A percentile compares a stretch with the other conserved stretches of the same genome.
phyloP scores from a whole-genome alignment of 2,329 filamentous ascomycete species.

The Albifimbria verrucaria region DNA sequence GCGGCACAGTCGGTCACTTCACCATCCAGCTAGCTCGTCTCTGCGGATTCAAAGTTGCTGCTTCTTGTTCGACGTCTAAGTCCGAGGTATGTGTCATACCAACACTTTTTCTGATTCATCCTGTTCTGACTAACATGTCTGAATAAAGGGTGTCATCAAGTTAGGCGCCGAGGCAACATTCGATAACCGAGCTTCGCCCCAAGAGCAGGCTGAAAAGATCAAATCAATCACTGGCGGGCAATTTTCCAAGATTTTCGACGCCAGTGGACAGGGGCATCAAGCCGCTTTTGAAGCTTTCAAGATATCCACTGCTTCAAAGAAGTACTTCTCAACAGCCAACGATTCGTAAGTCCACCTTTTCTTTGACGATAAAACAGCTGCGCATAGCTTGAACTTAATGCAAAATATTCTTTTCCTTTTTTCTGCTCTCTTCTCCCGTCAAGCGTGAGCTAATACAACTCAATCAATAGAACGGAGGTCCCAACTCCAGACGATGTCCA shows the following conservation, averaged over 20 bases:
- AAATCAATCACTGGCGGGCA: slow-evolving; percentile 26
- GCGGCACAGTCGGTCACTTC: slow-evolving; percentile 31
- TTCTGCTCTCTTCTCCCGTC: not conserved
- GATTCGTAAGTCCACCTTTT: slow-evolving; percentile 23
- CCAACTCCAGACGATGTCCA: slow-evolving; percentile 16
- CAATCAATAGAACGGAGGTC: slow-evolving; percentile 17
- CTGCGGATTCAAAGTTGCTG: slow-evolving; percentile 33
- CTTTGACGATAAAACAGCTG: too few species aligned
- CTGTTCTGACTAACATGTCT: not conserved
- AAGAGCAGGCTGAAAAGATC: slow-evolving; percentile 28
- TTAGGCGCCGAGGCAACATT: slow-evolving; percentile 29
- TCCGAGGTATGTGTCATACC: slow-evolving; percentile 13
- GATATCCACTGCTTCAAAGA: slow-evolving; percentile 17
- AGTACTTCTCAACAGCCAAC: slow-evolving; percentile 30
- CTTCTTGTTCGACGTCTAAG: slow-evolving; percentile 30
- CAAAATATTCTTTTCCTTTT: too few species aligned
- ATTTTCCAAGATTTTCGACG: slow-evolving; percentile 30
- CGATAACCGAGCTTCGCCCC: slow-evolving; percentile 22
- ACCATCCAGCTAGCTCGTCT: slow-evolving; percentile 29
- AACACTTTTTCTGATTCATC: not conserved
- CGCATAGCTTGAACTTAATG: too few species aligned
- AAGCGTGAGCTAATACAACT: not conserved
- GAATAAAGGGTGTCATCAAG: slow-evolving; percentile 18
- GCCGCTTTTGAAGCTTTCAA: slow-evolving; percentile 27
- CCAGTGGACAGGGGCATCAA: slow-evolving; percentile 23